These are phyloP conservation scores for Ballota nigra DNA, from an alignment of 257 asterid species.

Conservation along the genomic window DNA sequence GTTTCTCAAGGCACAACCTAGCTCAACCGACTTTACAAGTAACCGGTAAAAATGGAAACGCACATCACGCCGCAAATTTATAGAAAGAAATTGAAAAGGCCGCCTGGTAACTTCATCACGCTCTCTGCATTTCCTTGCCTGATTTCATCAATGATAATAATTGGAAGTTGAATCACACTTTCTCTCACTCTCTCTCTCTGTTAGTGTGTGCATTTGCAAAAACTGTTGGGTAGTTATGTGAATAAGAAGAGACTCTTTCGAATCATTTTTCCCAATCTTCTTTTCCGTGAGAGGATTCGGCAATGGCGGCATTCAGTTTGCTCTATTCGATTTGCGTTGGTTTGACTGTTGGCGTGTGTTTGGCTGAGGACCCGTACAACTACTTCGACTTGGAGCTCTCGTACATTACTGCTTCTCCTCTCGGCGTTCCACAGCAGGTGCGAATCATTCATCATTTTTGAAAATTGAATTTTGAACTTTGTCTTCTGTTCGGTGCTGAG, in stretches of 20 bases:
- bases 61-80: conserved; percentile 7
- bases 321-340: not conserved
- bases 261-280: not conserved
- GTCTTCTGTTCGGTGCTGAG: not conserved
- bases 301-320: not conserved
- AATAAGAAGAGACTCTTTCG: not conserved
- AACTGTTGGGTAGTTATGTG: not conserved
- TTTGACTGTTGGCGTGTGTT: not conserved
- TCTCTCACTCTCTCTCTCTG: not conserved
- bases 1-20: not conserved
- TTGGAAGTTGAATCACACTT: not conserved
- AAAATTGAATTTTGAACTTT: not conserved
- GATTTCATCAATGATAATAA: not conserved
- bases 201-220: not conserved
- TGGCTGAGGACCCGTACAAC: not conserved
- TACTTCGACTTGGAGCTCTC: not conserved
- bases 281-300: not conserved
- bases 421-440: not conserved
- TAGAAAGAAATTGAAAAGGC: not conserved
- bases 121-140: not conserved
- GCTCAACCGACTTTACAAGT: not conserved
- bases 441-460: not conserved
- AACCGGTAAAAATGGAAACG: not conserved
- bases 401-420: conserved; percentile 1
- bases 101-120: not conserved